phyloP scores from a whole-genome alignment of 495 filamentous ascomycete species.

The Bathelium albidoporum region DNA sequence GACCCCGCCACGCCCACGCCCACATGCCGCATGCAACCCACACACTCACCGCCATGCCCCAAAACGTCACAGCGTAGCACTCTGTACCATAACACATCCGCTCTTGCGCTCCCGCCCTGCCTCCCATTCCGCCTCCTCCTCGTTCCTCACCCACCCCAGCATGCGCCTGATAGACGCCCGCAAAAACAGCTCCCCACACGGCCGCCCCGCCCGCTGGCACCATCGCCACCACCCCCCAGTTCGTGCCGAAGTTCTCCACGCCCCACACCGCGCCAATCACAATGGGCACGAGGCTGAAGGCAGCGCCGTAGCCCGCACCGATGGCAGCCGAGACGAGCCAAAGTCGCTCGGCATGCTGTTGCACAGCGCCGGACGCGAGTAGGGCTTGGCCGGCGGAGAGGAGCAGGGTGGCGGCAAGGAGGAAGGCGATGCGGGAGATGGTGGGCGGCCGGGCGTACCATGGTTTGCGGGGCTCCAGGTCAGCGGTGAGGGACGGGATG shows the following conservation, averaged over 20 bases:
- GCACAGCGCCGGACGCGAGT: conserved; percentile 59
- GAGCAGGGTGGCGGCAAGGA: conserved; percentile 61
- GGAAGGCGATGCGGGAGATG: conserved; percentile 69
- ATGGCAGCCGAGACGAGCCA: conserved; percentile 70
- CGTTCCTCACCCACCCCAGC: conserved; percentile 20
- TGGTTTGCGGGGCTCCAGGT: conserved; percentile 12
- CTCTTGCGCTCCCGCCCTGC: conserved; percentile 25
- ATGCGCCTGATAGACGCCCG: conserved; percentile 59
- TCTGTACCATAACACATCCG: conserved; percentile 58
- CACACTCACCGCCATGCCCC: conserved; percentile 67
- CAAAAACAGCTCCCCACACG: conserved; percentile 77
- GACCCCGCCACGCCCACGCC: conserved; percentile 74
- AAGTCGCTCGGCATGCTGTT: conserved; percentile 58
- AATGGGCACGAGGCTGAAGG: conserved; percentile 82
- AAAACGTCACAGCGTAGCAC: conserved; percentile 72
- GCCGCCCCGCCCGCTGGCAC: conserved; percentile 77
- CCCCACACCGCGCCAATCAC: conserved; percentile 93
- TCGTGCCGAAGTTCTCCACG: conserved; percentile 95
- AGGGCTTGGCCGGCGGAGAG: conserved; percentile 67
- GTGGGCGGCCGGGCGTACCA: conserved; percentile 34
- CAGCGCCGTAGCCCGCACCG: conserved; percentile 83
- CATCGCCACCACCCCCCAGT: conserved; percentile 91
- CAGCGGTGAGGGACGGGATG: conserved; percentile 14
- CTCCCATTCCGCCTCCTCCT: conserved; percentile 21
- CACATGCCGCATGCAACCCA: conserved; percentile 68